phyloP scores from a whole-genome alignment of 768 basidiomycete genomes.

The Pleurotus pulmonarius region DNA sequence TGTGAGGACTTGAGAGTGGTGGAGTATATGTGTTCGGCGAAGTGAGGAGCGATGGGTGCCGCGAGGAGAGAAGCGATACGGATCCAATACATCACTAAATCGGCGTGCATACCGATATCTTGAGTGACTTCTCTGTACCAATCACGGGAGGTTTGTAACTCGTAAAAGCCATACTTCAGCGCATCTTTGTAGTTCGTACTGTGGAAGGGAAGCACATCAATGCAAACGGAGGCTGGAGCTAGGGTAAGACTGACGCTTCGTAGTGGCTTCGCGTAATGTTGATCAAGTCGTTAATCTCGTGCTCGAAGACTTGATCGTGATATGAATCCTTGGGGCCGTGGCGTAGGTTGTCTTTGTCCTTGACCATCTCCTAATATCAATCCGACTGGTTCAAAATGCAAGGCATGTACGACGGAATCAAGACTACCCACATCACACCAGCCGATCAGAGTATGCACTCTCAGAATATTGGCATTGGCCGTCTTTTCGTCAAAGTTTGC shows the following conservation, averaged over 20 bases:
- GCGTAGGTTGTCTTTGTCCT: conserved; percentile 67
- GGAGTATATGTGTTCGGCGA: conserved; percentile 87
- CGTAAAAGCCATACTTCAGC: conserved; percentile 93
- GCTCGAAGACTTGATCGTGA: conserved; percentile 88
- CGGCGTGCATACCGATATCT: conserved; percentile 88
- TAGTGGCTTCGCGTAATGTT: conserved; percentile 79
- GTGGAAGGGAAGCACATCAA: conserved; percentile 3
- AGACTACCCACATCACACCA: conserved; percentile 81
- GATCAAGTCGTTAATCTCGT: conserved; percentile 86
- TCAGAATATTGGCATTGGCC: conserved; percentile 93
- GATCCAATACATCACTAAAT: conserved; percentile 85
- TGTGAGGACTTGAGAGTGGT: conserved; percentile 63
- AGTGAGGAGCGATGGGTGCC: conserved; percentile 89
- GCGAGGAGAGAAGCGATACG: conserved; percentile 74
- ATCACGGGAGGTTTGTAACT: conserved; percentile 86
- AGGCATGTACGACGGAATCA: neutral
- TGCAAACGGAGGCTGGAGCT: neutral
- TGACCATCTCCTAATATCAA: conserved; percentile 66
- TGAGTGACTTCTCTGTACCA: conserved; percentile 94
- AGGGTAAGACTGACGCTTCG: conserved; percentile 58
- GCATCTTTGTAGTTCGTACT: conserved; percentile 97
- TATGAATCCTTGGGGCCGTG: conserved; percentile 68
- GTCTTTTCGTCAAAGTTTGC: conserved; percentile 99
- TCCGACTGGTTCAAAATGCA: neutral
- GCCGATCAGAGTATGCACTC: conserved; percentile 82